These are phyloP conservation scores for Epichloe gansuensis DNA, from an alignment of 2,329 filamentous ascomycete genomes.

Conservation along the genomic window DNA sequence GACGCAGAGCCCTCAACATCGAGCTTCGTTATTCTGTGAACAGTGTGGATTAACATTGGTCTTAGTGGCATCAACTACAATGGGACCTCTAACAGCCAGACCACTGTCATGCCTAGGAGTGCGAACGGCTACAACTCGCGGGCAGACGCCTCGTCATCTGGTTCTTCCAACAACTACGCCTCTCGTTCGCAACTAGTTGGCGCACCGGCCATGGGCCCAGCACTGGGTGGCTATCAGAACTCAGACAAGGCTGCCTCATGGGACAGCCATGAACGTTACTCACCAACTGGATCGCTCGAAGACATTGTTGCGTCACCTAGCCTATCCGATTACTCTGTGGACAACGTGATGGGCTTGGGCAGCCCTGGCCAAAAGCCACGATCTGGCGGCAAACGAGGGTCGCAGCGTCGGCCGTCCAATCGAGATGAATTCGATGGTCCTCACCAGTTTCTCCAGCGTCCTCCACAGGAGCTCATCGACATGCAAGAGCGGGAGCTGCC, in stretches of 20 bases:
- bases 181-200: constrained; percentile 29
- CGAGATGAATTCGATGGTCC: constrained; percentile 84
- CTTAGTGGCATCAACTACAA: constrained; percentile 32
- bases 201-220: constrained; percentile 17
- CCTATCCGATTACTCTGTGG: constrained; percentile 47
- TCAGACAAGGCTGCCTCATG: constrained; percentile 13
- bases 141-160: constrained; percentile 26
- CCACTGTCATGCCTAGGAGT: constrained; percentile 3
- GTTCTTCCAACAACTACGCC: constrained; percentile 25
- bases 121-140: constrained; percentile 25
- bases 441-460: constrained; percentile 66
- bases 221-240: constrained; percentile 27
- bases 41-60: constrained; percentile 19
- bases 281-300: constrained; percentile 44
- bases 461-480: constrained; percentile 56
- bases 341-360: constrained; percentile 31
- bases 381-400: constrained; percentile 32
- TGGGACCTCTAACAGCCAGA: constrained; percentile 19
- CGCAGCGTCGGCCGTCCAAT: constrained; percentile 62
- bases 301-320: constrained; percentile 45
- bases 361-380: constrained; percentile 31
- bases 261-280: constrained; percentile 37
- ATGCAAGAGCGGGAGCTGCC: constrained; percentile 70
- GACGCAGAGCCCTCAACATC: constrained; percentile 9
- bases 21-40: not conserved